Evolutionary conservation across 2,329 filamentous ascomycete genomes (phyloP).

Genomic region (Purpureocillium lavendulum): DNA sequence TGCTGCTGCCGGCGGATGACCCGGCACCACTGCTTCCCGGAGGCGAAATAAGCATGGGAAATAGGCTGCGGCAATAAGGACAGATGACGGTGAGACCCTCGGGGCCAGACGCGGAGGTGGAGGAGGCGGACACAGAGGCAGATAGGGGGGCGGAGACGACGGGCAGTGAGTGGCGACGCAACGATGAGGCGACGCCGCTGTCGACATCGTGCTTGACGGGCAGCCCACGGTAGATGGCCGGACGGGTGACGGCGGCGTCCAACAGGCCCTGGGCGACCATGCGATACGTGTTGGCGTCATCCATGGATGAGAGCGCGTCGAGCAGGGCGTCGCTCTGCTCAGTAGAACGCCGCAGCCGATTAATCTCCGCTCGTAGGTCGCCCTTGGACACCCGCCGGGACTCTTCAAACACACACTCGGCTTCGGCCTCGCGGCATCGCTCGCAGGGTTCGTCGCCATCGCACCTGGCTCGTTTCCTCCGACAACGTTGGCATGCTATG

Average conservation of each 20-base stretch:
- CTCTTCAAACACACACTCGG: slow-evolving; percentile 5
- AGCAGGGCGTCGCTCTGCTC: background rate
- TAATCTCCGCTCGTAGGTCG: slow-evolving; percentile 14
- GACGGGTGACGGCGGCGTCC: background rate
- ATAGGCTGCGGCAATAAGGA: too few species aligned
- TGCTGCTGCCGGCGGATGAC: too few species aligned
- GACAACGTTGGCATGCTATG: too few species aligned
- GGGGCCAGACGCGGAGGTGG: too few species aligned
- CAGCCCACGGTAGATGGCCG: background rate
- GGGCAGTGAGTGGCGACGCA: too few species aligned
- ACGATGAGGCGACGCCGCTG: too few species aligned
- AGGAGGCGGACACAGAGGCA: too few species aligned
- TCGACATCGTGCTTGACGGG: background rate
- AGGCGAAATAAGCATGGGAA: background rate
- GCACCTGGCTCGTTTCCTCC: too few species aligned
- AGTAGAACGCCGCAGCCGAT: slow-evolving; percentile 8
- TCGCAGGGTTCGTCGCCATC: slow-evolving; percentile 5
- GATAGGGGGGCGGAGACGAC: too few species aligned
- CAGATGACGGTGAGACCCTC: too few species aligned
- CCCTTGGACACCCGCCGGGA: slow-evolving; percentile 6
- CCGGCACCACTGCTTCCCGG: too few species aligned
- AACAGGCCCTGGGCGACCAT: background rate
- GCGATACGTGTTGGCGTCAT: background rate
- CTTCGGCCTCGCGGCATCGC: slow-evolving; percentile 1
- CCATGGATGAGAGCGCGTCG: background rate